Evolutionary conservation across 2,329 filamentous ascomycete species (phyloP), one percentile per base, ranked within the genome.

Genomic region (Chrysoporthe cubensis): DNA sequence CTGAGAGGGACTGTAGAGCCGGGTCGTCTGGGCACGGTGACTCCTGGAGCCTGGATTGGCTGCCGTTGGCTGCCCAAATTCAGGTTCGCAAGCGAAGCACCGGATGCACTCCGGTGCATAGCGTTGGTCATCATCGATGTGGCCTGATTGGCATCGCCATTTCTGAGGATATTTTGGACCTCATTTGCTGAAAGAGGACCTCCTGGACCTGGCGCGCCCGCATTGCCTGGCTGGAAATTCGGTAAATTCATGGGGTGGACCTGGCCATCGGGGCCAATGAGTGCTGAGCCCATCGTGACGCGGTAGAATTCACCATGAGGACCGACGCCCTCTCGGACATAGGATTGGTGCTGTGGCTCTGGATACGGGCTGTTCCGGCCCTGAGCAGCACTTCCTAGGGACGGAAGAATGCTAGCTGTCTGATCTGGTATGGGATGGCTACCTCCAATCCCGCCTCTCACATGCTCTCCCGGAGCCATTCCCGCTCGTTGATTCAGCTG

Each of bases 291-390:
- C 64, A 84, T 78, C 2, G 83, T 85, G 64, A 87, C 78, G 54
- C 83, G 82, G 80, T 83, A 85, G 66, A 83, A 79, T 67, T 84
- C 80, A 18, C 85, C 85, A 71, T 86, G 83, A 11, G 84, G 82
- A 0, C 81, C 82, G 43, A 83, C 72, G 9, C 81, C 80, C 73
- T 87, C 84, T 43, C 82, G 82, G 9, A 82, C 80, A 26, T 85
- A 79, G 11, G 80, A 83, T 32, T 80, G 78, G 9, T 75, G 70
- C 62, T 80, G 78, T 18, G 78, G 76, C 54, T 76, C 70, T 69
- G 76, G 64, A 73, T 75, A 61, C 75, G 79, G 70, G 68, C 75
- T 71, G 70, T 74, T 69, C 71, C 75, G 64, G 67, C 76, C 62
- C 70, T 73, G 44, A 68, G 71, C 69, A 71, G 74, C 64, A 67